phyloP scores from a whole-genome alignment of 108 stramenopile species.

The Fistulifera pelliculosa region DNA sequence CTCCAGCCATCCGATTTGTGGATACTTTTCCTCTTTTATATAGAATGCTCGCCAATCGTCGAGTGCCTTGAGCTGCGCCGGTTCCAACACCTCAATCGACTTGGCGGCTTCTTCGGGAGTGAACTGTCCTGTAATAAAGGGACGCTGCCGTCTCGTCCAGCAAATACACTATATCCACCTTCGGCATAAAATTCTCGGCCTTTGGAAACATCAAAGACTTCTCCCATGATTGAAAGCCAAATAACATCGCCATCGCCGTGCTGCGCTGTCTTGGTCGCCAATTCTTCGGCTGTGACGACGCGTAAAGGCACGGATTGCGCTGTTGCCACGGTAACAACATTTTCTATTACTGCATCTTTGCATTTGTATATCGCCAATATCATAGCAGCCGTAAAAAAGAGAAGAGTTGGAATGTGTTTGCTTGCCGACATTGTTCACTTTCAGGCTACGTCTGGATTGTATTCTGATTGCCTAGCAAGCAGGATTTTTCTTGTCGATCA shows the following conservation, averaged over 20 bases:
- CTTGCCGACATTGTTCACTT: no score
- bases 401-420: background rate
- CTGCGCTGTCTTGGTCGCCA: background rate
- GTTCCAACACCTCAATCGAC: slow-evolving; percentile 31
- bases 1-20: slow-evolving; percentile 26
- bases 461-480: no score
- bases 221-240: slow-evolving; percentile 67
- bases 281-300: slow-evolving; percentile 9
- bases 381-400: background rate
- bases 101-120: slow-evolving; percentile 51
- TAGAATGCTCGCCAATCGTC: slow-evolving; percentile 35
- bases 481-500: no score
- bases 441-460: no score
- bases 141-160: slow-evolving; percentile 23
- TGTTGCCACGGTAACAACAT: no score
- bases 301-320: background rate
- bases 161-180: slow-evolving; percentile 42
- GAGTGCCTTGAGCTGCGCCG: slow-evolving; percentile 21
- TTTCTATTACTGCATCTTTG: background rate
- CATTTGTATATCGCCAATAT: background rate
- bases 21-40: slow-evolving; percentile 38
- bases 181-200: slow-evolving; percentile 51
- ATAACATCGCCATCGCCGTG: slow-evolving; percentile 22
- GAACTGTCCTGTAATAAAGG: slow-evolving; percentile 49
- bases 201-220: slow-evolving; percentile 68